Evolutionary conservation across 108 stramenopile genomes (phyloP), one percentile per base, ranked within the genome.

Genomic region (Skeletonema grethae): DNA sequence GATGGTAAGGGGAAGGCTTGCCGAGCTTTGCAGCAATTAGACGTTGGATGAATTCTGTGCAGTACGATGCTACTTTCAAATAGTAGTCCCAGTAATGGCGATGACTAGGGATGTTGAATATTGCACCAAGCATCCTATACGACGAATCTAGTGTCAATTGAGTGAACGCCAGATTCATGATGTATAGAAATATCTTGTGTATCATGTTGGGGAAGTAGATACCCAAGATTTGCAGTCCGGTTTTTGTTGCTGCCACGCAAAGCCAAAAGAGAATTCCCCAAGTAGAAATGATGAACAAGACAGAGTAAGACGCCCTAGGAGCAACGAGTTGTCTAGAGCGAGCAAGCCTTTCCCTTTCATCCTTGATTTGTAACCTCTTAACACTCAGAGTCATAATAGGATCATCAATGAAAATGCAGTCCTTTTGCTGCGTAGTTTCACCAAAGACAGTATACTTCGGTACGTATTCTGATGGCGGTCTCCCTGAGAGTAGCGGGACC

Each of bases 31-130:
- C 36, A 7, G 59, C 59, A 16, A 60, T 28, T 15, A 1, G 5
- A 60, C 59, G 59, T 16, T 60, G 59, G 13, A 60, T 60, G 28
- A 36, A 22, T 20, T 60, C 59, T 3, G 59, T 60, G 25, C 59
- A 25, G 59, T 34, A 31, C 15, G 59, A 60, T 34, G 36, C 20
- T 29, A 60, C 59, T 34, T 31, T 36, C 59, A 29, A 60, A 18
- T 18, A 18, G 13, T 3, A 48, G 6, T 16, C 2, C 46, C n/a
- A 48, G 18, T 18, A 1, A 7, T 1, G 31, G 36, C 35, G 31
- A 31, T n/a, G 20, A 60, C 30, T 6, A n/a, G n/a, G n/a, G n/a
- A n/a, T n/a, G n/a, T n/a, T n/a, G n/a, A n/a, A n/a, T n/a, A 60
- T 16, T 34, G 29, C 9, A 7, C 46, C 46, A 3, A 48, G 6